Base-by-base conservation (phyloP, 2,329 filamentous ascomycete species). In the Epicoccum sorghinum region DNA sequence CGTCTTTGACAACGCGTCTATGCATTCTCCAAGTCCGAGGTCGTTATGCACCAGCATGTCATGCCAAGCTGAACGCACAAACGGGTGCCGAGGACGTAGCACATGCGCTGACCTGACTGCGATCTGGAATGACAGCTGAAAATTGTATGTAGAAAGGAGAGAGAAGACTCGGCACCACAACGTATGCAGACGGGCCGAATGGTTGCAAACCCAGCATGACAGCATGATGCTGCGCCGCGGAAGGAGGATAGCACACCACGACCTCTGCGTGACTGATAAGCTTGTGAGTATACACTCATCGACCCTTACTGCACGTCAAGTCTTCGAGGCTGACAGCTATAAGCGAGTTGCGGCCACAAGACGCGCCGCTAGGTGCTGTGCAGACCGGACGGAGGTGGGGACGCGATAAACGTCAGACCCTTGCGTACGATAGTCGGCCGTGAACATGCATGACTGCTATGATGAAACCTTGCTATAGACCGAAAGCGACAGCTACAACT, bases 361-460 rank as follows among this genome's bases (percentile, higher is more conserved):
- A 40, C 50, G 42, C 59, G 58, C 52, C 52, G 44, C 47, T 42
- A 52, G 18, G 18, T 18, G 18, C 47, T 40, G 48, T 42, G 27
- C 46, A 53, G 62, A 55, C 62, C 58, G 58, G 59, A 60, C 60
- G 40, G 30, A 55, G 53, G 48, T 55, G 55, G 52, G 57, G 59
- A 61, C 30, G 57, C 54, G 52, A 55, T 36, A 57, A 8, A 29
- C 43, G 48, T 42, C 44, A 52, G 52, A 52, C 42, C 30, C 37
- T 43, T 43, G 47, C 36, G 49, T 57, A 45, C 58, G 58, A 56
- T 54, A 53, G 47, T 52, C 58, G 57, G 64, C 61, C 55, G 61
- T 61, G 62, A 44, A 47, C 55, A 54, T 54, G 56, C 61, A 59
- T 64, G 61, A 45, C 52, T 51, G 56, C 52, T 43, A 43, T 55